A percentile compares a stretch with the other conserved stretches of the same genome.
phyloP scores from a whole-genome alignment of 139 green algal species.

The Chlamydomonas urium region DNA sequence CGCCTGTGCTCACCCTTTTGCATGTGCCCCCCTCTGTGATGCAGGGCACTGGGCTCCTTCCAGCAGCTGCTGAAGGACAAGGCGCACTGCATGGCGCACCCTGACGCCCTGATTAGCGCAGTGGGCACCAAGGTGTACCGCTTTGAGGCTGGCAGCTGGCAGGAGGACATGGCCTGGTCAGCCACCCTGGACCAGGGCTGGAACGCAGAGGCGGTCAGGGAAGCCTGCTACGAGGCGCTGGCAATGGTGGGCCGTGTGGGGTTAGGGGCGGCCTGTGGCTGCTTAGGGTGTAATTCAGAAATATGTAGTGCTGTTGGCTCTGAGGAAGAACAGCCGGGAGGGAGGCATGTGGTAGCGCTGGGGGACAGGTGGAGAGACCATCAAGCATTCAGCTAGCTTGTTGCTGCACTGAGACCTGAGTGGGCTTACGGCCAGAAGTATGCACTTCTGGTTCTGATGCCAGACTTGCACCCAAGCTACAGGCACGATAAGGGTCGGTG shows the following conservation, averaged over 20 bases:
- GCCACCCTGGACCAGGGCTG: conserved; percentile 59
- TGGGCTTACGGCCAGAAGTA: no score
- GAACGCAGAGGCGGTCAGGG: conserved; percentile 55
- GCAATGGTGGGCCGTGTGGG: conserved; percentile 26
- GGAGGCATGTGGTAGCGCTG: no score
- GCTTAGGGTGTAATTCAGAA: no score
- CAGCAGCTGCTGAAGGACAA: conserved; percentile 26
- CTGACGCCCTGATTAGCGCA: conserved; percentile 73
- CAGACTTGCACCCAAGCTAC: no score
- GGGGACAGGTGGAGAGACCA: no score
- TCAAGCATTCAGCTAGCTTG: no score
- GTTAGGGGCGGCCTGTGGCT: no score
- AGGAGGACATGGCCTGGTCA: conserved; percentile 57
- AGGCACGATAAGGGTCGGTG: no score
- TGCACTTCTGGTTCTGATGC: no score
- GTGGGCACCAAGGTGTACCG: conserved; percentile 69
- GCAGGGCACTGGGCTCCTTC: conserved; percentile 44
- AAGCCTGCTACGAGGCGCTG: conserved; percentile 60
- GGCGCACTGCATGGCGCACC: conserved; percentile 49
- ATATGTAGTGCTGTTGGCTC: no score
- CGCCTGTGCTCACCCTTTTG: not conserved
- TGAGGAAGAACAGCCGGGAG: no score
- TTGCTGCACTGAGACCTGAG: no score
- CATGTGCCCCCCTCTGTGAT: not conserved
- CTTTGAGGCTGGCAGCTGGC: conserved; percentile 32